Evolutionary conservation across 2,329 filamentous ascomycete species (phyloP).

Genomic region (Aspergillus chevalieri): DNA sequence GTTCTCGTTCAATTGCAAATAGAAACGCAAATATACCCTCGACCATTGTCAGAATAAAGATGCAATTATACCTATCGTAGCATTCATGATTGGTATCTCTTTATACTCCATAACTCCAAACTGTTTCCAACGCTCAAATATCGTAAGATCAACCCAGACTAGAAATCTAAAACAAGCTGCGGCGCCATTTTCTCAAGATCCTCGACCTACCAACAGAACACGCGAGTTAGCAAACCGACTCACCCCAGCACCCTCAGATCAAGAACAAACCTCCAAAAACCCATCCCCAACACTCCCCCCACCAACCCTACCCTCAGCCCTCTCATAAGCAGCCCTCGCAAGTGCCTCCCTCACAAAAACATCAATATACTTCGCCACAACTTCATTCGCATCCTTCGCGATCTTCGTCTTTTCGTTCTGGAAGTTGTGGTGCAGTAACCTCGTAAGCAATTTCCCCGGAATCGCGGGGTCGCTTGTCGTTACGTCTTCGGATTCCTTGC

Average conservation of each 20-base stretch:
- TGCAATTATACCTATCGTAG: too few relatives aligned
- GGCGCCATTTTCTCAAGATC: constrained; percentile 84
- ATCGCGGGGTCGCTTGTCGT: constrained; percentile 46
- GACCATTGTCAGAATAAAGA: too few relatives aligned
- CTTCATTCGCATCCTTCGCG: constrained; percentile 67
- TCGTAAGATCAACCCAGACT: not conserved
- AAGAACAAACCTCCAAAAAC: constrained; percentile 63
- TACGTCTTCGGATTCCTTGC: constrained; percentile 21
- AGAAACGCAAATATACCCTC: too few relatives aligned
- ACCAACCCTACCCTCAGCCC: constrained; percentile 41
- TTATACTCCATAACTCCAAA: constrained; percentile 5
- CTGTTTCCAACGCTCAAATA: constrained; percentile 2
- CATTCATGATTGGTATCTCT: too few relatives aligned
- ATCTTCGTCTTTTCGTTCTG: constrained; percentile 64
- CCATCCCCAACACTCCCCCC: constrained; percentile 42
- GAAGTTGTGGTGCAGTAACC: constrained; percentile 75
- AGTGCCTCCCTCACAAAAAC: constrained; percentile 86
- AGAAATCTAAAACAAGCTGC: constrained; percentile 82
- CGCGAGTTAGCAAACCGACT: constrained; percentile 8
- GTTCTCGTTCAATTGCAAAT: too few relatives aligned
- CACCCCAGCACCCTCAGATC: not conserved
- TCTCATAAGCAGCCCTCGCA: constrained; percentile 68
- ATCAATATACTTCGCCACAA: constrained; percentile 80
- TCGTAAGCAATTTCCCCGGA: constrained; percentile 66
- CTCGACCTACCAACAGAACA: constrained; percentile 55